Conservation (phyloP, 2,329 filamentous ascomycete species). For the Alternaria metachromatica region DNA sequence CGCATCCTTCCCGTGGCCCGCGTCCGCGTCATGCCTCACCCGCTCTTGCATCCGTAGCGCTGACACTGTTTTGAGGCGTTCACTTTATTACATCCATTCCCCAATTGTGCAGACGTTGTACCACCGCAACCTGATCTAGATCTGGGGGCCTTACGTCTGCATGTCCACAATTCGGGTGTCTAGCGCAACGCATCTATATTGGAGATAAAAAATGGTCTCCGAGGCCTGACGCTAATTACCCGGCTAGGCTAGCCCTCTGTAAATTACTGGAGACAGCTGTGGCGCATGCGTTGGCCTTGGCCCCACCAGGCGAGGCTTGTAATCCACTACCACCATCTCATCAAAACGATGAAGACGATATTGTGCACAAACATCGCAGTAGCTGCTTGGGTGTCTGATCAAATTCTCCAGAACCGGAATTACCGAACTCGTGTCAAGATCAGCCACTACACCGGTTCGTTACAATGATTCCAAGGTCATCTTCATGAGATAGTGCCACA, state of each 20-base stretch:
- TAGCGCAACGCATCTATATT: neutral
- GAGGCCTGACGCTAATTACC: neutral
- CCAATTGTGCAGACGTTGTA: neutral
- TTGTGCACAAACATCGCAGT: neutral
- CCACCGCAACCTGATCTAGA: neutral
- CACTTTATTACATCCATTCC: neutral
- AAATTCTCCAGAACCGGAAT: neutral
- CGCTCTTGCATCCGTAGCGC: neutral
- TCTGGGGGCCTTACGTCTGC: neutral
- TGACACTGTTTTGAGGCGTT: neutral
- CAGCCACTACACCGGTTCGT: neutral
- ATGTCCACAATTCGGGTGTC: neutral
- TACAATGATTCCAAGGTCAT: neutral
- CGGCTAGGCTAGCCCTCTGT: neutral
- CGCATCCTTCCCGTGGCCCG: neutral
- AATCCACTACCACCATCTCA: neutral
- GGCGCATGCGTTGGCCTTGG: neutral
- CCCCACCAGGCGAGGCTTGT: neutral
- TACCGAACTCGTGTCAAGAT: neutral
- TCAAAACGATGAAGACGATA: neutral
- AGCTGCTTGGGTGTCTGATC: neutral
- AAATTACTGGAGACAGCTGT: neutral
- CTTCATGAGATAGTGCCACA: neutral
- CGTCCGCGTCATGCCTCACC: neutral
- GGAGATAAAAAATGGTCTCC: neutral